phyloP scores from a whole-genome alignment of 768 basidiomycete species.

The Hygrocybe coccinea region DNA sequence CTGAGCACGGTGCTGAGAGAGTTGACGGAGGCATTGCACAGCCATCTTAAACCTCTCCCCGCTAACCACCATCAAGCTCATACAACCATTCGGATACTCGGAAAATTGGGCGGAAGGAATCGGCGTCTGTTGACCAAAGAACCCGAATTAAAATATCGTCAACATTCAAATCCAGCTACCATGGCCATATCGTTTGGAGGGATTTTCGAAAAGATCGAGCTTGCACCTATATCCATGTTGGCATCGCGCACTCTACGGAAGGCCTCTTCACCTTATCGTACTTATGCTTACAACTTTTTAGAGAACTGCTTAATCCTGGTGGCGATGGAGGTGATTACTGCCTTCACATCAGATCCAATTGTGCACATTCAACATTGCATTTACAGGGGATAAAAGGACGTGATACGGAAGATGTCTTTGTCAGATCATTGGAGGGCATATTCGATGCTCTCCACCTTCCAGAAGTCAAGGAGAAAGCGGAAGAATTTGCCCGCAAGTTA shows the following conservation, averaged over 20 bases:
- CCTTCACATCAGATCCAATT: background rate
- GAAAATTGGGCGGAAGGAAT: conserved; percentile 94
- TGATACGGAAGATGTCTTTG: conserved; percentile 71
- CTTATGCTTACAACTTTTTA: conserved; percentile 61
- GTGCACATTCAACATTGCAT: conserved; percentile 5
- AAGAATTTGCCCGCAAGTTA: conserved; percentile 63
- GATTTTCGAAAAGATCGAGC: conserved; percentile 54
- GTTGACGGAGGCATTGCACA: conserved; percentile 91
- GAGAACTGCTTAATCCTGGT: conserved; percentile 68
- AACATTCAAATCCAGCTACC: conserved; percentile 66
- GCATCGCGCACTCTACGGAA: conserved; percentile 61
- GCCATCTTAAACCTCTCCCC: conserved; percentile 84
- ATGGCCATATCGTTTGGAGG: conserved; percentile 73
- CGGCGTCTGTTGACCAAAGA: conserved; percentile 79
- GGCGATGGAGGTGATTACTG: conserved; percentile 60
- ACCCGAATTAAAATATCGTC: conserved; percentile 64
- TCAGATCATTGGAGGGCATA: conserved; percentile 64
- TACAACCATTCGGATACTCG: conserved; percentile 91
- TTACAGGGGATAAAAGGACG: conserved; percentile 63
- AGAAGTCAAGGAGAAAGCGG: conserved; percentile 66
- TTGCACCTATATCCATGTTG: conserved; percentile 60
- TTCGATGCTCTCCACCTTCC: conserved; percentile 70
- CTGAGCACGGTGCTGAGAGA: conserved; percentile 88
- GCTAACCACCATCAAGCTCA: conserved; percentile 86
- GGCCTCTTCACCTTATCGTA: conserved; percentile 44